A percentile compares a stretch with the other conserved stretches of the same genome.
Evolutionary conservation across 2,329 filamentous ascomycete species (phyloP).

Genomic region (Aspergillus pseudoviridinutans): DNA sequence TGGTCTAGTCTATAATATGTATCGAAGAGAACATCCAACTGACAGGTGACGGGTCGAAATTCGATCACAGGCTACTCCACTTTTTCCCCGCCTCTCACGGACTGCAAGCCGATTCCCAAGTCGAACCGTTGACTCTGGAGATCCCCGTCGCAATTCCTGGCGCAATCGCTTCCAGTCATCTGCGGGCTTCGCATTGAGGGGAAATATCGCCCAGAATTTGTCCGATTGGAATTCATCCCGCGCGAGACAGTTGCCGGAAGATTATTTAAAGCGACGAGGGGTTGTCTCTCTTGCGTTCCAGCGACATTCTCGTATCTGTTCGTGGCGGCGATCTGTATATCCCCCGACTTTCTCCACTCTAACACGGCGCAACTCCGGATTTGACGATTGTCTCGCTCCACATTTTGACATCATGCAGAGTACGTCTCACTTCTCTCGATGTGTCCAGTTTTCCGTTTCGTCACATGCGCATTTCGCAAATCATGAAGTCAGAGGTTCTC

Average conservation of each 20-base stretch:
- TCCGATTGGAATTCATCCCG: background rate
- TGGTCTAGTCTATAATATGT: background rate
- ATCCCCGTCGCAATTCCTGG: slow-evolving; percentile 7
- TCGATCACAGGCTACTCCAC: slow-evolving; percentile 18
- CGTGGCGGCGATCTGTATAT: background rate
- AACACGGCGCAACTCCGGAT: slow-evolving; percentile 5
- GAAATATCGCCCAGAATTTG: slow-evolving; percentile 7
- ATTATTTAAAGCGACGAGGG: background rate
- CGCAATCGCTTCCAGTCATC: slow-evolving; percentile 2
- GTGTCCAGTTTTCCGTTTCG: slow-evolving; percentile 1
- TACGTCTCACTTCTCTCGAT: slow-evolving; percentile 17
- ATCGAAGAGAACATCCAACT: too few relatives aligned
- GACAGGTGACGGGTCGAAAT: background rate
- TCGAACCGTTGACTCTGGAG: background rate
- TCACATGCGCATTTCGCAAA: slow-evolving; percentile 6
- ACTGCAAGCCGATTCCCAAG: slow-evolving; percentile 14
- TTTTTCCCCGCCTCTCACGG: slow-evolving; percentile 26
- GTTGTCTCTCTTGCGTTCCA: background rate
- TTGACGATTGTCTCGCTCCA: slow-evolving; percentile 8
- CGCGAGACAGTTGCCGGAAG: background rate
- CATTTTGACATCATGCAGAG: slow-evolving; percentile 32
- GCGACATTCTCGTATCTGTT: background rate
- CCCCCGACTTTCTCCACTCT: background rate
- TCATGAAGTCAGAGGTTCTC: slow-evolving; percentile 5
- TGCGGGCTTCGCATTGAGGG: slow-evolving; percentile 2